Evolutionary conservation across 2,329 filamentous ascomycete species (phyloP), one percentile per base, ranked within the genome.

Genomic region (Talaromyces islandicus): DNA sequence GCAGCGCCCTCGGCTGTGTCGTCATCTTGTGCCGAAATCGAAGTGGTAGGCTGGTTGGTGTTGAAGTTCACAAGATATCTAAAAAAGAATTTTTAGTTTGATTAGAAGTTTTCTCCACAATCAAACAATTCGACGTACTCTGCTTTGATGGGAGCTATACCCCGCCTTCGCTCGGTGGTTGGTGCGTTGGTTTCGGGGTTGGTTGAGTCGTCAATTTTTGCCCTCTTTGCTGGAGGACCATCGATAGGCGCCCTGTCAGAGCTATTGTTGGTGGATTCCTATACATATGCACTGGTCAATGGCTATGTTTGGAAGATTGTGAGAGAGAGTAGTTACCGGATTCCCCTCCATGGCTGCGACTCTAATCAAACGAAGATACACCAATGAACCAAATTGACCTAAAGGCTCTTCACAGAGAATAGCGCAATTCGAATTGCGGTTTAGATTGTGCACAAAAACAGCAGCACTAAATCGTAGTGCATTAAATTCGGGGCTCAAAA

Each of bases 131-230:
- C 48, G 29, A 76, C 81, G 74, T 76, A 90, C 85, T 92, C 89
- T 70, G 83, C 80, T 74, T 91, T 92, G 73, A 92, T 84, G 9
- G 86, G 84, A 21, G 89, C 88, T 57, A 88, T 77, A 27, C 88
- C 88, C 68, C 80, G 85, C 60, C 69, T 67, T 32, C 75, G 56
- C 25, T 53, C 43, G 75, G 73, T 56, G 64, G 66, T 50, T 67
- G 62, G 52, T 29, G 48, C 32, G 1, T 25, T 12, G 38, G 65
- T 67, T 7, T 66, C 66, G 48, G 71, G 69, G 30, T 64, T 52
- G 14, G 63, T 30, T 3, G 65, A n/a, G 25, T 72, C 70, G 7
- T 83, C 79, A 56, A 84, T 70, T 73, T 83, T 89, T 65, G 82
- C 77, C 68, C 84, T 82, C 76, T 89, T 89, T 56, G 81, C 73